Base-by-base conservation (phyloP, 2,329 filamentous ascomycete species). In the Boeremia exigua region DNA sequence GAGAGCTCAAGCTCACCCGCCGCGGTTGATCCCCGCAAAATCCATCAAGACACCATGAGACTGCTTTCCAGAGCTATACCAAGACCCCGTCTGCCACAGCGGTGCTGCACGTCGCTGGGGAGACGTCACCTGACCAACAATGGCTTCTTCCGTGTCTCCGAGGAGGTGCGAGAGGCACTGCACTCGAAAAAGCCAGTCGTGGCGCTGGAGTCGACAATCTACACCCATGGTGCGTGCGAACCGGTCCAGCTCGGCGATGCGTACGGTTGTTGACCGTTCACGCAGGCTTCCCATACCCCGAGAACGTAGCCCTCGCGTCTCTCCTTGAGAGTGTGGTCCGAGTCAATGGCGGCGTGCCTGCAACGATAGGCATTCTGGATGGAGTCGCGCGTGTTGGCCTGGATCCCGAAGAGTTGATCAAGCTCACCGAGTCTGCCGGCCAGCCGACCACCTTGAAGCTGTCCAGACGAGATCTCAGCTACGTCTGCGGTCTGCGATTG, bases 201-300 rank as follows among this genome's bases (percentile, higher is more conserved):
- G 10, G 95, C 94, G 14, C 83, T 99, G 4, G 95, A 99, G 77
- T 92, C 91, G 2, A 96, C 95, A 4, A 98, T 99, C 66, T 98
- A 99, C 77, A 99, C 95, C 1, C 95, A 99, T 77, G 93, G 92
- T 81, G 67, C 33, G 15, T n/a, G 28, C 37, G 40, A 10, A 25
- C 12, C 10, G 23, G 14, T 12, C 11, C 15, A 29, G 9, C 14
- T n/a, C 25, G 17, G 2, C 8, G 29, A 29, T 36, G 7, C 14
- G 6, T 27, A 25, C 14, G n/a, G 30, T 15, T 27, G 48, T 61
- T 69, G 48, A 68, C 50, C 29, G 19, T 11, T 2, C 10, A 3
- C 15, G 11, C 61, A 86, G 86, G 87, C 54, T 90, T 88, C 61
- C 87, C 88, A 2, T 89, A 89, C 64, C 88, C 88, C 0, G 84